phyloP scores from a whole-genome alignment of 129 eudicot genomes.

The Saussurea involucrata region DNA sequence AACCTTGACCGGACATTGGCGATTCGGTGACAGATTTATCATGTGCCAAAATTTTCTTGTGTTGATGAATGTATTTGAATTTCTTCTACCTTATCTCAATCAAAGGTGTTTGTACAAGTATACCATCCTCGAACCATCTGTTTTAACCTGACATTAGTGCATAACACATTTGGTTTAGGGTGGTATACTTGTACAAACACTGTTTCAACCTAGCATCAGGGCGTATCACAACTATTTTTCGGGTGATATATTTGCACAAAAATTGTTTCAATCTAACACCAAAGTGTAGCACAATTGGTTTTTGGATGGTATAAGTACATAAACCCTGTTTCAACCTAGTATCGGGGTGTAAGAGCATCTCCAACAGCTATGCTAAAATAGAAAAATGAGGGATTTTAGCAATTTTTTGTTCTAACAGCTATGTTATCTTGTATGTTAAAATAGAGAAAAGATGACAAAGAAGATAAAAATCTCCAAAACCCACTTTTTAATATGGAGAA shows the following conservation, averaged over 20 bases:
- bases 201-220: not conserved
- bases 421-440: no score
- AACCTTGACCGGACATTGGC: not conserved
- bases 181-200: not conserved
- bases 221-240: not conserved
- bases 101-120: not conserved
- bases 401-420: no score
- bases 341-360: no score
- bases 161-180: not conserved
- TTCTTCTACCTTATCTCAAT: not conserved
- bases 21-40: conserved; percentile 11
- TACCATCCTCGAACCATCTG: not conserved
- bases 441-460: no score
- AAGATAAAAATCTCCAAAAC: no score
- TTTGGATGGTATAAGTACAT: not conserved
- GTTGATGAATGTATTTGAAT: not conserved
- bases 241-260: not conserved
- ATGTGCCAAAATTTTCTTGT: not conserved
- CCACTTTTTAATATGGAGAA: no score
- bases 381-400: no score
- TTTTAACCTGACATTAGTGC: not conserved
- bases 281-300: no score
- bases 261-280: not conserved
- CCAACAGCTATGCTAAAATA: no score
- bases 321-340: not conserved